A percentile compares a stretch with the other conserved stretches of the same genome.
These are phyloP conservation scores for Trichoderma semiorbis DNA, from an alignment of 2,329 filamentous ascomycete species.

Conservation along the genomic window DNA sequence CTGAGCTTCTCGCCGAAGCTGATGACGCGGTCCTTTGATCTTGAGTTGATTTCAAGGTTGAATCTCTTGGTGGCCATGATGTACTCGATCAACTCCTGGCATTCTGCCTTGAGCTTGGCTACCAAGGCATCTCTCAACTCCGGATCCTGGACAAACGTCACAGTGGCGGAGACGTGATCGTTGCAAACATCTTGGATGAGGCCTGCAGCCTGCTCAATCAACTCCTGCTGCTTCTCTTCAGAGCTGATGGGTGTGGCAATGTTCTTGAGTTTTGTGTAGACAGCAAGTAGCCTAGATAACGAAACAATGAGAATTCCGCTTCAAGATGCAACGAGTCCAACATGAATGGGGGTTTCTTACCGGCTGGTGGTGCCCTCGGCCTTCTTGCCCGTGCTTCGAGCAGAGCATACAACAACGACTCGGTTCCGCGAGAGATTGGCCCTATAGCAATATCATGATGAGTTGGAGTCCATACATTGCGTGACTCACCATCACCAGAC, in stretches of 20 bases:
- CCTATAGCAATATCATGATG: constrained; percentile 23
- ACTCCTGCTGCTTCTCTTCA: constrained; percentile 49
- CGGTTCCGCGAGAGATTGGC: constrained; percentile 61
- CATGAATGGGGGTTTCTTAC: constrained; percentile 49
- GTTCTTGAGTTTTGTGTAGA: constrained; percentile 55
- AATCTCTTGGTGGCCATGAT: constrained; percentile 61
- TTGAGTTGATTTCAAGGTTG: constrained; percentile 71
- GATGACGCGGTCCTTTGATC: constrained; percentile 82
- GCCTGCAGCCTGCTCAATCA: constrained; percentile 63
- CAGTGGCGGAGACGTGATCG: constrained; percentile 75
- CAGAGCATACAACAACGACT: constrained; percentile 92
- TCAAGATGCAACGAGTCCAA: neutral
- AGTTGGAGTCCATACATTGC: neutral
- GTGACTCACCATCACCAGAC: neutral
- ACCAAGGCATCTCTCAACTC: constrained; percentile 58
- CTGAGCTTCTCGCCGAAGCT: constrained; percentile 95
- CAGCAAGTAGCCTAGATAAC: constrained; percentile 50
- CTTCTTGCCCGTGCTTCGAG: constrained; percentile 91
- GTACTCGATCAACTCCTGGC: constrained; percentile 74
- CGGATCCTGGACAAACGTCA: constrained; percentile 56
- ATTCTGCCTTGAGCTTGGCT: constrained; percentile 71
- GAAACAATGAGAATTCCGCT: neutral
- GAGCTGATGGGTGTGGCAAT: constrained; percentile 52
- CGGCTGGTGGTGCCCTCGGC: constrained; percentile 91
- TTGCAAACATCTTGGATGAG: constrained; percentile 77